These are phyloP conservation scores for Chaetomium olivaceum DNA, from an alignment of 2,329 filamentous ascomycete genomes.

Conservation along the genomic window DNA sequence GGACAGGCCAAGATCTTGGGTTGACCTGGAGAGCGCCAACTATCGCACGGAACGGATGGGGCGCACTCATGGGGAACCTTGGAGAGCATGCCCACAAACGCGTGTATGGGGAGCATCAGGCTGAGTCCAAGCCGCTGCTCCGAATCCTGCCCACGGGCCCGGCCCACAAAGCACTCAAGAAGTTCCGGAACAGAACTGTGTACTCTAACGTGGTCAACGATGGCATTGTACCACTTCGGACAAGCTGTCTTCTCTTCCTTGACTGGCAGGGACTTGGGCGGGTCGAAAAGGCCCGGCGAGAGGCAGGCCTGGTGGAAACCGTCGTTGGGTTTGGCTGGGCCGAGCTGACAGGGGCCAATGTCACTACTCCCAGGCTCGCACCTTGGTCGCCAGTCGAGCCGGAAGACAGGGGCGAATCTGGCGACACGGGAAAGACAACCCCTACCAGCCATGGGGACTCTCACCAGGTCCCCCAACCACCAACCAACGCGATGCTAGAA, in stretches of 20 bases:
- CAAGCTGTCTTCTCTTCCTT: conserved; percentile 92
- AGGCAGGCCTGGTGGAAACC: conserved; percentile 89
- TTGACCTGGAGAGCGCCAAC: conserved; percentile 92
- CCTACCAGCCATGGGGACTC: conserved; percentile 43
- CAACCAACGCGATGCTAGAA: conserved; percentile 63
- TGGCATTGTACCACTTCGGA: conserved; percentile 91
- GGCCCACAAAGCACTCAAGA: conserved; percentile 80
- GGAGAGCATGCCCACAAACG: conserved; percentile 66
- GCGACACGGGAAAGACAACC: conserved; percentile 39
- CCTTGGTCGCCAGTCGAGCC: conserved; percentile 45
- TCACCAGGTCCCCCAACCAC: conserved; percentile 69
- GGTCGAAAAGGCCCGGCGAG: conserved; percentile 90
- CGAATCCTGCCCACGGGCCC: conserved; percentile 89
- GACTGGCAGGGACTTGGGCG: conserved; percentile 94
- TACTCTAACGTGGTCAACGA: conserved; percentile 99
- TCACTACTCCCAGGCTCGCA: conserved; percentile 49
- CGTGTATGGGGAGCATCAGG: conserved; percentile 62
- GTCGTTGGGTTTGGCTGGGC: conserved; percentile 94
- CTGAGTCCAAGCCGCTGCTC: conserved; percentile 83
- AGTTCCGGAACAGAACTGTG: conserved; percentile 86
- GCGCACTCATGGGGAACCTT: conserved; percentile 79
- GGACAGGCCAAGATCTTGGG: conserved; percentile 92
- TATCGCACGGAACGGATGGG: conserved; percentile 82
- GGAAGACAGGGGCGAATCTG: conserved; percentile 32
- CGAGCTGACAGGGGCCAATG: conserved; percentile 76